Conservation (phyloP, 208 protist species). For the Acanthamoeba royreba region DNA sequence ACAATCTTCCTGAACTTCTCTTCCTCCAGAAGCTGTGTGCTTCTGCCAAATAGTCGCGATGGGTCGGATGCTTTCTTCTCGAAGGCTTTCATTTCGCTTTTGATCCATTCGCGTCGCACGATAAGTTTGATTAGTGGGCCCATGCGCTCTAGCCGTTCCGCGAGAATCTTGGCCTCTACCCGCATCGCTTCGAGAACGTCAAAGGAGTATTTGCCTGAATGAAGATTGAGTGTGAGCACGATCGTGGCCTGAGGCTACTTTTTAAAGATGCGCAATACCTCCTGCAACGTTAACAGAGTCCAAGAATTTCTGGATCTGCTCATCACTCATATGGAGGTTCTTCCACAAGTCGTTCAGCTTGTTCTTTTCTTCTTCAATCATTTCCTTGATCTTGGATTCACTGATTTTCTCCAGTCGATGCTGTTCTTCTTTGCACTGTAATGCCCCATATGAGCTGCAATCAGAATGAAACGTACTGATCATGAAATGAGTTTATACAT, state of each 20-base stretch:
- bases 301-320: slow-evolving; percentile 15
- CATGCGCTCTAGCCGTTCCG: slow-evolving; percentile 36
- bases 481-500: neutral
- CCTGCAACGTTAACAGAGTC: neutral
- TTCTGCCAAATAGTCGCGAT: slow-evolving; percentile 45
- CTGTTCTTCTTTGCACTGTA: neutral
- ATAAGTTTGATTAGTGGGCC: slow-evolving; percentile 41
- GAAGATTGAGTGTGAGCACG: neutral
- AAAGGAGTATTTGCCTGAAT: neutral
- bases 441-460: too few species aligned
- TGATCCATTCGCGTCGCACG: slow-evolving; percentile 53
- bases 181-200: slow-evolving; percentile 36
- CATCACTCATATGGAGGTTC: slow-evolving; percentile 41
- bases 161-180: neutral
- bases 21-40: slow-evolving; percentile 31
- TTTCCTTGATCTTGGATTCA: slow-evolving; percentile 51
- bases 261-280: neutral
- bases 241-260: neutral
- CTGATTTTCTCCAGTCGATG: neutral
- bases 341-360: neutral
- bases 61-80: slow-evolving; percentile 13
- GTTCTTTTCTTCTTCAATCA: neutral
- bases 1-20: slow-evolving; percentile 42
- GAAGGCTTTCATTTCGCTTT: slow-evolving; percentile 47
- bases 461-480: neutral